Conservation (phyloP, 1,284 basidiomycete species). For the Anthracocystis panici-leucophaei region DNA sequence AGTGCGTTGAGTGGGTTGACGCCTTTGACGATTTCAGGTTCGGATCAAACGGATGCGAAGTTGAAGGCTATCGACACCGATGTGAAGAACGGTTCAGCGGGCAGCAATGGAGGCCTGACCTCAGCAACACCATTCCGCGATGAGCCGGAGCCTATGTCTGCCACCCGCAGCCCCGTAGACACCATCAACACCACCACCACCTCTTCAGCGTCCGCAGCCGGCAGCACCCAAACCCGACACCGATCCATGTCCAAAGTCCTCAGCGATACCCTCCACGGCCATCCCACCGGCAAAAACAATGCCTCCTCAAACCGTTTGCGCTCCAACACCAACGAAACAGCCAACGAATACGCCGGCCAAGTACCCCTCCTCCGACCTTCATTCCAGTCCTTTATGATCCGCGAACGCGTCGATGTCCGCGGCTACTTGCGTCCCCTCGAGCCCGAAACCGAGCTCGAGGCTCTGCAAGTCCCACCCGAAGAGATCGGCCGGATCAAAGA, state of each 20-base stretch:
- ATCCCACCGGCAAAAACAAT: constrained; percentile 8
- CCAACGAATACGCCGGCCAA: constrained; percentile 62
- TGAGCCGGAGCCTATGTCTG: constrained; percentile 26
- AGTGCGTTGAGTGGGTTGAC: constrained; percentile 1
- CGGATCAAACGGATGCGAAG: background rate
- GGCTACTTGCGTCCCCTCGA: constrained; percentile 85
- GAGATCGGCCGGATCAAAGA: constrained; percentile 74
- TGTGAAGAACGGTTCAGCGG: background rate
- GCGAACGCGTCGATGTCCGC: constrained; percentile 84
- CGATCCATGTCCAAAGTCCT: constrained; percentile 36
- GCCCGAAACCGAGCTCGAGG: constrained; percentile 76
- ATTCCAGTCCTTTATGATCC: constrained; percentile 76
- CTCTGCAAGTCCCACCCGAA: constrained; percentile 76
- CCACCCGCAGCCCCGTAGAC: background rate
- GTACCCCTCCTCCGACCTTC: constrained; percentile 64
- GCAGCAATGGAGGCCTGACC: background rate
- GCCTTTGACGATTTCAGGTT: constrained; percentile 3
- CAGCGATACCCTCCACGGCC: constrained; percentile 27
- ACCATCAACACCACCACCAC: background rate
- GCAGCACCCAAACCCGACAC: constrained; percentile 10
- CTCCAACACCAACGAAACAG: constrained; percentile 29
- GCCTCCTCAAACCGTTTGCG: constrained; percentile 3
- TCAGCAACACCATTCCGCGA: background rate
- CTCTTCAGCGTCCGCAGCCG: background rate
- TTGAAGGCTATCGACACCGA: background rate